Evolutionary conservation across 179 eudicot species (phyloP), one percentile per base, ranked within the genome.

Genomic region (Gypsophila paniculata): DNA sequence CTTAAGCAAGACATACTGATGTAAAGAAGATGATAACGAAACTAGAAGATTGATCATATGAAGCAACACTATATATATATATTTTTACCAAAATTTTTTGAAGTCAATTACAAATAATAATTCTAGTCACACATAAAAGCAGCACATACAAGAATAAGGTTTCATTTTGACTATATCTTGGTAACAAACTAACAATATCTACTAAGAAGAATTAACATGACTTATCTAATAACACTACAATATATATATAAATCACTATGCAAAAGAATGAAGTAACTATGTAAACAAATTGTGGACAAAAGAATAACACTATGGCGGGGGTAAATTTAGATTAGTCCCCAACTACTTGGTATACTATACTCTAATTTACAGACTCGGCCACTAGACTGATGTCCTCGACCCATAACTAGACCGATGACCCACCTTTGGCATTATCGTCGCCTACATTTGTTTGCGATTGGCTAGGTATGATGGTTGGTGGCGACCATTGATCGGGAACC

Each of bases 401-500:
- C 14, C 15, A 10, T 46, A 46, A 54, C n/a, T 68, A 42, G 13
- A 46, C 59, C 49, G 18, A 76, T 0, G 75, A 76, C 32, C 77
- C 79, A 21, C 54, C 82, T 82, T 84, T 85, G 74, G 76, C 18
- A 73, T 77, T 89, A 52, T 88, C 96, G 69, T 88, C 99, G 29
- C 65, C 71, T 5, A 90, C 64, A 62, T 60, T 79, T 51, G 51
- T 55, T 36, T 72, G 79, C n/a, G 79, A 72, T 29, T 67, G 80
- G 46, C 90, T 85, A n/a, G 88, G 80, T 69, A 83, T 74, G 15
- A 85, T 75, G 34, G 76, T 81, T 3, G 84, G 86, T 38, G 96
- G 96, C 11, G 98, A 85, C 98, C 96, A 95, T 44, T 89, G 94
- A 87, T 92, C 98, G 2, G 97, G 99, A 29, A 95, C 96, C 96